Conservation (phyloP, 306 rosid species). For the Rosa lucieae region DNA sequence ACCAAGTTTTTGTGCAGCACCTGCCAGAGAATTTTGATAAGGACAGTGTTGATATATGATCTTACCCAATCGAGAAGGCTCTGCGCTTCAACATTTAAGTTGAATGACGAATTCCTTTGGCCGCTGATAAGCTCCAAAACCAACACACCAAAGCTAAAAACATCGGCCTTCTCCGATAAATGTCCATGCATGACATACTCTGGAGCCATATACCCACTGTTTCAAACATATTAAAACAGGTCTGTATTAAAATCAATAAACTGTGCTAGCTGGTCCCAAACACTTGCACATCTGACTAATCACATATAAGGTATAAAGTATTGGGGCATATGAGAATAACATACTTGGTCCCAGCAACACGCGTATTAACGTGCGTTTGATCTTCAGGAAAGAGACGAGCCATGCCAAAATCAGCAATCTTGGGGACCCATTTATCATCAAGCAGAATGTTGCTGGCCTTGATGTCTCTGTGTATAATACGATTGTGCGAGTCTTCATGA, state of each 20-base stretch:
- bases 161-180: constrained; percentile 75
- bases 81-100: constrained; percentile 29
- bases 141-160: constrained; percentile 88
- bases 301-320: background rate
- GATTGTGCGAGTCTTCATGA: constrained; percentile 82
- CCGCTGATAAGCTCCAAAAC: constrained; percentile 77
- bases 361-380: constrained; percentile 85
- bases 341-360: constrained; percentile 97
- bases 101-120: constrained; percentile 54
- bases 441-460: constrained; percentile 90
- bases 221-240: constrained; percentile 10
- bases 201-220: constrained; percentile 95
- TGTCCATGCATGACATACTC: constrained; percentile 90
- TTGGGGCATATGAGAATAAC: constrained; percentile 7
- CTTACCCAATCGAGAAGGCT: constrained; percentile 61
- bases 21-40: background rate
- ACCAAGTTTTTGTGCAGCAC: background rate
- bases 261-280: background rate
- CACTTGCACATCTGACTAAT: background rate
- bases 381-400: constrained; percentile 99
- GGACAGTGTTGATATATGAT: background rate
- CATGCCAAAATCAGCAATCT: constrained; percentile 98
- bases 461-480: constrained; percentile 90
- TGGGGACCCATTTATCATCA: constrained; percentile 87
- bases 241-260: background rate